Conservation (phyloP, 768 basidiomycete species). For the Suillus ampliporus region DNA sequence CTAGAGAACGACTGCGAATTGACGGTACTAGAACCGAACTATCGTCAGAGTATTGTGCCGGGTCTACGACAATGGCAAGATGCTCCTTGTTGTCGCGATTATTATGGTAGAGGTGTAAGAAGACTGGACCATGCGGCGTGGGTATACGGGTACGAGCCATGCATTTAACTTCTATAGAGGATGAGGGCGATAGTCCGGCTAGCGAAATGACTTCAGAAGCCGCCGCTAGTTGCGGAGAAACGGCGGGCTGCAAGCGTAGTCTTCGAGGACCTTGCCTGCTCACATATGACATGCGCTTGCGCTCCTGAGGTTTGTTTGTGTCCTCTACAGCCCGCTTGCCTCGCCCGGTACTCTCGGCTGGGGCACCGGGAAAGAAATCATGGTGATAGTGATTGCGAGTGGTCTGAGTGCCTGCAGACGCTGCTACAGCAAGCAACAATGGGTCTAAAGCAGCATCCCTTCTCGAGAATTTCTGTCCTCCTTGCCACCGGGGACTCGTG, state of each 20-base stretch:
- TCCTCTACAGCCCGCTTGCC: constrained; percentile 56
- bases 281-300: constrained; percentile 62
- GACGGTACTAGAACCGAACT: constrained; percentile 46
- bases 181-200: constrained; percentile 7
- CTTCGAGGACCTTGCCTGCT: constrained; percentile 80
- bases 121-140: constrained; percentile 91
- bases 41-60: constrained; percentile 75
- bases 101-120: constrained; percentile 95
- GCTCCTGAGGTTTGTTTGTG: constrained; percentile 39
- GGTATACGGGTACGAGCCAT: constrained; percentile 98
- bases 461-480: constrained; percentile 48
- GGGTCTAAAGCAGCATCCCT: constrained; percentile 81
- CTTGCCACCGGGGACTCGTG: constrained; percentile 56
- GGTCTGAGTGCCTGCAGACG: constrained; percentile 74
- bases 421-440: constrained; percentile 76
- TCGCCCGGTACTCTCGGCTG: constrained; percentile 48
- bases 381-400: constrained; percentile 90
- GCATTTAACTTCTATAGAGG: constrained; percentile 75
- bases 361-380: constrained; percentile 63
- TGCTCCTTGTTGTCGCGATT: constrained; percentile 93
- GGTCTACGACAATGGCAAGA: constrained; percentile 92
- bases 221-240: constrained; percentile 29
- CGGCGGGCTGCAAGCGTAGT: constrained; percentile 47
- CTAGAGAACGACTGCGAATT: constrained; percentile 83
- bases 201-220: constrained; percentile 1